Evolutionary conservation across 2,329 filamentous ascomycete species (phyloP), one percentile per base, ranked within the genome.

Genomic region (Fusarium domesticum): DNA sequence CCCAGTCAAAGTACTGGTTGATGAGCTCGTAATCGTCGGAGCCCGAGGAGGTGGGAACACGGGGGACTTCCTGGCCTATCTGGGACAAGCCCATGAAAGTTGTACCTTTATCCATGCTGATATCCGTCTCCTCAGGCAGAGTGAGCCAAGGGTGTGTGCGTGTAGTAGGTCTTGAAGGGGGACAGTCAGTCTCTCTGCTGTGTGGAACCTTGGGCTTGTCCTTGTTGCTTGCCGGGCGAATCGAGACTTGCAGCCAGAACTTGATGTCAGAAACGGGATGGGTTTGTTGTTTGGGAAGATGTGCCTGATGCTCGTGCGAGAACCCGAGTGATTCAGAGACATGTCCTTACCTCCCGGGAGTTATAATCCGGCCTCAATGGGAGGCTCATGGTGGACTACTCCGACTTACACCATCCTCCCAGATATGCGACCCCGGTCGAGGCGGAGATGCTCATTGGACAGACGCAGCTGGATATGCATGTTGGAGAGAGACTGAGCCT

Each of bases 191-290:
- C 23, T 28, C 64, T 61, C 61, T 67, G 65, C n/a, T n/a, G n/a
- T n/a, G 67, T 69, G 67, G 67, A 68, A 69, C 67, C 66, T 67
- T 65, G 62, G 56, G 60, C 64, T 56, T 54, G 53, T 61, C 60
- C 64, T 56, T 54, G 53, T 61, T 28, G 23, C 23, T 28, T 8
- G 54, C 51, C 56, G 58, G 64, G 58, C 64, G 63, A 66, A 66
- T 62, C 63, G 64, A 63, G 62, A 55, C 63, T 56, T 58, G 62
- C 58, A 62, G 61, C 55, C n/a, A n/a, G n/a, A 57, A 55, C 59
- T 62, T 62, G 8, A 11, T 8, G 61, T 66, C 62, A 63, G 60
- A 62, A 59, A 58, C 63, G 66, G n/a, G n/a, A n/a, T n/a, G n/a
- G n/a, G 67, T 60, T 65, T 66, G 60, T 53, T 65, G n/a, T 28